phyloP scores from a whole-genome alignment of 768 basidiomycete species.

The Boletus pseudo-olivaceus region DNA sequence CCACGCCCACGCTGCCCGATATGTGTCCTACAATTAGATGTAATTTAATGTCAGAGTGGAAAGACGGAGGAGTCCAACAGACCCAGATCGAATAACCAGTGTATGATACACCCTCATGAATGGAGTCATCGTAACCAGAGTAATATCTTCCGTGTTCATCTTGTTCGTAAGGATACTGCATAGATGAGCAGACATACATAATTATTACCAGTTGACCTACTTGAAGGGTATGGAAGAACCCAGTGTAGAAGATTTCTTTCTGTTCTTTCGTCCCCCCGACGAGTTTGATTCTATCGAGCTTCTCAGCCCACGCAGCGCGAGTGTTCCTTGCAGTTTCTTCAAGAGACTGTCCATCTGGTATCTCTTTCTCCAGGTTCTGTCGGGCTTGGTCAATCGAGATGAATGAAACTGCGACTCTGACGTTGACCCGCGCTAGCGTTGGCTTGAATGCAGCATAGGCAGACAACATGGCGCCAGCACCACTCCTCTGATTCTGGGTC shows the following conservation, averaged over 20 bases:
- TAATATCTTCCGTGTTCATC: constrained; percentile 66
- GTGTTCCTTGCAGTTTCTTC: constrained; percentile 49
- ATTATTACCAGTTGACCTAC: constrained; percentile 25
- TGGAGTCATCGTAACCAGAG: constrained; percentile 67
- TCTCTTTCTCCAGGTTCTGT: constrained; percentile 47
- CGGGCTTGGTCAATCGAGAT: constrained; percentile 68
- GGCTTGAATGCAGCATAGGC: constrained; percentile 49
- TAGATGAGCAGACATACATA: background rate
- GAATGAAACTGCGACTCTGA: constrained; percentile 69
- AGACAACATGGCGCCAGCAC: constrained; percentile 44
- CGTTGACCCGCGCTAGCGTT: constrained; percentile 38
- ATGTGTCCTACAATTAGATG: constrained; percentile 68
- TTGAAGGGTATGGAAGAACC: constrained; percentile 60
- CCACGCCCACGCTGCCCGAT: constrained; percentile 77
- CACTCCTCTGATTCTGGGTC: constrained; percentile 24
- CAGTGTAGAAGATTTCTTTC: constrained; percentile 56
- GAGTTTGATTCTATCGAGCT: constrained; percentile 49
- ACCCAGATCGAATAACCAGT: constrained; percentile 83
- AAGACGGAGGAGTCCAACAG: constrained; percentile 8
- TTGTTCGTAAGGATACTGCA: constrained; percentile 74
- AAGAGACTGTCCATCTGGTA: constrained; percentile 43
- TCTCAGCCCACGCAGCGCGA: constrained; percentile 54
- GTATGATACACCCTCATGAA: constrained; percentile 68
- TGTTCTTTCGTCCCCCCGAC: constrained; percentile 46
- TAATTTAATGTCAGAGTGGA: background rate